A percentile compares a stretch with the other conserved stretches of the same genome.
Conservation (phyloP, 345 rosid species). For the Diplotaxis tenuifolia region DNA sequence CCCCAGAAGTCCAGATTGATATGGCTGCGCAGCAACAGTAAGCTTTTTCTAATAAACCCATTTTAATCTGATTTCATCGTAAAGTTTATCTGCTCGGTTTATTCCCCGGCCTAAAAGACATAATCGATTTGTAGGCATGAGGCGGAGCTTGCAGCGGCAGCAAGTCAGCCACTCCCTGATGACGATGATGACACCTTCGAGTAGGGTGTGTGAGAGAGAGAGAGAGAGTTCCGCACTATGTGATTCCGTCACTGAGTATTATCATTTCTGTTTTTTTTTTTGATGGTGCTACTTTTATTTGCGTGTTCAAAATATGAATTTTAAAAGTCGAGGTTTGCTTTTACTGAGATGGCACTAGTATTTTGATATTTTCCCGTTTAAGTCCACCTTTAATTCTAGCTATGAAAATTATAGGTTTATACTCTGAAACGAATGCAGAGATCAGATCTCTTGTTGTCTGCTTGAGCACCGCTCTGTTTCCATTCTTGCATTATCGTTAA, state of each 20-base stretch:
- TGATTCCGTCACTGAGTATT: not conserved
- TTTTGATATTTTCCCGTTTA: not conserved
- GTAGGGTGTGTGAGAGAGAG: constrained; percentile 30
- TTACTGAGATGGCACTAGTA: not conserved
- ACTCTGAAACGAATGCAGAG: not conserved
- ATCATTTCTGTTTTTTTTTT: constrained; percentile 2
- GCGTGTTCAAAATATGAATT: not conserved
- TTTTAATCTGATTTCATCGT: not conserved
- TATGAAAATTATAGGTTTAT: not conserved
- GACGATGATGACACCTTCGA: constrained; percentile 77
- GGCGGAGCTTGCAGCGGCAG: constrained; percentile 70
- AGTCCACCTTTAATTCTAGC: not conserved
- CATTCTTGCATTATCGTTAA: not conserved
- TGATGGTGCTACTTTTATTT: constrained; percentile 11
- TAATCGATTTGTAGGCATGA: constrained; percentile 53
- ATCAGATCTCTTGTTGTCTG: not conserved
- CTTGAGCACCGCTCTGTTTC: too few species aligned
- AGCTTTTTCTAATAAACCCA: constrained; percentile 20
- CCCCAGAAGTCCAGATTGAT: constrained; percentile 94
- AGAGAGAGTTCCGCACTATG: not conserved
- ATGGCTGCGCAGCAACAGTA: constrained; percentile 90
- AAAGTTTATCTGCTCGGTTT: not conserved
- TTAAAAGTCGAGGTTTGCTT: not conserved
- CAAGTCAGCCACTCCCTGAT: constrained; percentile 80
- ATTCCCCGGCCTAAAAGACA: not conserved